Base-by-base conservation (phyloP, 2,329 filamentous ascomycete species). In the Dryadomyces quercus-mongolicae region DNA sequence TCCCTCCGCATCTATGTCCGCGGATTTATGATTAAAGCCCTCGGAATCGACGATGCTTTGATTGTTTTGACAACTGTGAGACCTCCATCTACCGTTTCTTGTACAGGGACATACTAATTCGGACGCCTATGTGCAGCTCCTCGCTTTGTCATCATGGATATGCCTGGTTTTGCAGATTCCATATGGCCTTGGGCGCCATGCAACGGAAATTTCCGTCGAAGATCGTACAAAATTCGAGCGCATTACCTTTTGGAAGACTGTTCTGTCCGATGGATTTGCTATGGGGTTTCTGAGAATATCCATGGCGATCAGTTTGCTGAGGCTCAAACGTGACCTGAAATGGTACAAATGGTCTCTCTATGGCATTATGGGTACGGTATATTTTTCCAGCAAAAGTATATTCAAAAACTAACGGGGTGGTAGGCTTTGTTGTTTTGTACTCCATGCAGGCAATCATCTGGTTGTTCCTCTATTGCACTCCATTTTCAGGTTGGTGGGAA, bases 401-500 rank as follows among this genome's bases (percentile, higher is more conserved):
- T 22, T 20, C 9, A 5, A 20, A 10, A 21, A 22, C 44, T 46
- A 22, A 46, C 44, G 22, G 22, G 44, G 18, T 13, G 9, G 18
- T 13, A 46, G 44, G 6, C 3, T 62, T 61, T 9, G 59, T 62
- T 20, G 44, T 58, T 6, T 51, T 54, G 2, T 62, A 61, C 47
- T 58, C 60, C 1, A 59, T 61, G 22, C 59, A 62, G 34, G 56
- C 58, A 0, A 57, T 62, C 8, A 45, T 53, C 6, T 61, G 60
- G 60, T 43, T 61, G 18, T 62, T 62, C 21, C 53, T 62, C n/a
- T 62, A 61, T 38, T 62, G 61, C 54, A 61, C 55, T 2, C 60
- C 61, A 13, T 61, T 55, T 38, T 61, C 61, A 2, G 60, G 61
- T 1, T 62, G 60, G 59, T 62, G 61, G 60, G 57, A 61, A 50